A percentile compares a stretch with the other conserved stretches of the same genome.
These are phyloP conservation scores for Tremellales sp. DNA, from an alignment of 1,284 basidiomycete genomes.

Conservation along the genomic window DNA sequence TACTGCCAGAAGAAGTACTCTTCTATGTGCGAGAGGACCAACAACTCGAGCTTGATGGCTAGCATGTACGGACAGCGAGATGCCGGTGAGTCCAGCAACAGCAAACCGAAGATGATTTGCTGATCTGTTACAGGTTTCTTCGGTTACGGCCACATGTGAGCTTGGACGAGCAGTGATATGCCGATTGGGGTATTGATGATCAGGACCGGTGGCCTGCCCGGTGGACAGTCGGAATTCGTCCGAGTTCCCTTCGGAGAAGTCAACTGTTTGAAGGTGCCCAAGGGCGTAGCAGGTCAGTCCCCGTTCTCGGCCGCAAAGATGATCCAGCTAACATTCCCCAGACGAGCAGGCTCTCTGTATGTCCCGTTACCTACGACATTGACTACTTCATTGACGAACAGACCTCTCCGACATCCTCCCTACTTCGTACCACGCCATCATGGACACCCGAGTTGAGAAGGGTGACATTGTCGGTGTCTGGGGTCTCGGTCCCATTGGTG, in stretches of 20 bases:
- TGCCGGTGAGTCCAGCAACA: constrained; percentile 53
- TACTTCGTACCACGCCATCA: constrained; percentile 62
- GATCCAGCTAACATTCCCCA: constrained; percentile 2
- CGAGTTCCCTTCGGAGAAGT: constrained; percentile 66
- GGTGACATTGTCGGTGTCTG: constrained; percentile 53
- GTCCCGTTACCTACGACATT: constrained; percentile 3
- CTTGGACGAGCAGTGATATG: background rate
- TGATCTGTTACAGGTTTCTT: constrained; percentile 56
- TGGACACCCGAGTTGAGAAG: constrained; percentile 55
- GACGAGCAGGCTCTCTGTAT: constrained; percentile 33
- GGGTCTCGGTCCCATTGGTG: constrained; percentile 43
- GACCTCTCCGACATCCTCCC: constrained; percentile 66
- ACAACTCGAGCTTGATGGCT: constrained; percentile 58
- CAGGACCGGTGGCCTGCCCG: constrained; percentile 62
- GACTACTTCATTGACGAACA: constrained; percentile 1
- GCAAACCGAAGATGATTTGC: too few species aligned
- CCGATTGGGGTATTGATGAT: constrained; percentile 19
- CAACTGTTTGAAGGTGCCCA: constrained; percentile 65
- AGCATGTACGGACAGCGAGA: constrained; percentile 65
- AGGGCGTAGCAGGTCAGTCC: constrained; percentile 59
- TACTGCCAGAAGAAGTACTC: constrained; percentile 70
- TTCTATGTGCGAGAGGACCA: constrained; percentile 68
- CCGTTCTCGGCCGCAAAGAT: background rate
- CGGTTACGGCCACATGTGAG: constrained; percentile 48
- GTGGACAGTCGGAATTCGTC: constrained; percentile 57